Evolutionary conservation across 306 rosid genomes (phyloP).

Genomic region (Trichosanthes cucumerina): DNA sequence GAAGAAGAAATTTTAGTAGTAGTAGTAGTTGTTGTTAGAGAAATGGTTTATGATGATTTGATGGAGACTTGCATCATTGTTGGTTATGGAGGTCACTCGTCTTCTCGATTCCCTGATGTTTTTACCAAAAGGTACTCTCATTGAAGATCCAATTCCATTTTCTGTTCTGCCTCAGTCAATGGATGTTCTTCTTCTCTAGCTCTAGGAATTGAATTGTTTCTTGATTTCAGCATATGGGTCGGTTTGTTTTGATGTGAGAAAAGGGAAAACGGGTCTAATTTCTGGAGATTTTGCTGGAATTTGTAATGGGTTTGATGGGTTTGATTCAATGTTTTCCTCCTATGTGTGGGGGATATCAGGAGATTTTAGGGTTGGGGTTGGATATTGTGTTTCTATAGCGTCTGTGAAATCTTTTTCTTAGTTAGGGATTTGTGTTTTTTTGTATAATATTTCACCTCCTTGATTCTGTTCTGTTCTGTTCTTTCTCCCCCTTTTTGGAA

Average conservation of each 20-base stretch:
- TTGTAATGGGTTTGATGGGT: conserved; percentile 43
- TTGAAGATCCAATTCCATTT: conserved; percentile 32
- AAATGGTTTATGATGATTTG: conserved; percentile 48
- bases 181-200: not conserved
- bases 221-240: not conserved
- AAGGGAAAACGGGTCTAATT: not conserved
- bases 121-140: conserved; percentile 60
- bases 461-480: conserved; percentile 7
- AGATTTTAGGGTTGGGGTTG: conserved; percentile 36
- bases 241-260: not conserved
- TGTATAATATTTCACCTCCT: conserved; percentile 23
- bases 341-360: conserved; percentile 45
- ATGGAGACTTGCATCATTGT: conserved; percentile 44
- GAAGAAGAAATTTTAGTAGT: not conserved
- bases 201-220: not conserved
- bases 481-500: not conserved
- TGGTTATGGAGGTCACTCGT: conserved; percentile 41
- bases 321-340: conserved; percentile 48
- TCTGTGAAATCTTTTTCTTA: conserved; percentile 23
- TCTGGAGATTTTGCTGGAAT: conserved; percentile 10
- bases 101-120: conserved; percentile 55
- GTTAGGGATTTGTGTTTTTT: conserved; percentile 3
- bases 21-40: conserved; percentile 1
- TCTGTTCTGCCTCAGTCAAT: conserved; percentile 16
- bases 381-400: conserved; percentile 37